A percentile compares a stretch with the other conserved stretches of the same genome.
Evolutionary conservation across 139 green algal species (phyloP).

Genomic region (Ettlia oleoabundans): DNA sequence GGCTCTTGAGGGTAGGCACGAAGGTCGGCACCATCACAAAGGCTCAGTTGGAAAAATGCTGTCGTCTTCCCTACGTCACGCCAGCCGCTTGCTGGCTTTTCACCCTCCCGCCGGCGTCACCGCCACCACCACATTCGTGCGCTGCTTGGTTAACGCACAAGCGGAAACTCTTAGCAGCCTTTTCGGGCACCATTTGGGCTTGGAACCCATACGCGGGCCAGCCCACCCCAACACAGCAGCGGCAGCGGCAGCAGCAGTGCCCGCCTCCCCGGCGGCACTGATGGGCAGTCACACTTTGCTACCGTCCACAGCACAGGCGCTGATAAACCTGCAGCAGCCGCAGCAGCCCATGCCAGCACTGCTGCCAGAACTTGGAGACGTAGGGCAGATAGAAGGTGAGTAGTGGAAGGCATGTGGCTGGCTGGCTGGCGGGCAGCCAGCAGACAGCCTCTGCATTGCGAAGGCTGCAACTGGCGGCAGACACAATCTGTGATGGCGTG

Average conservation of each 20-base stretch:
- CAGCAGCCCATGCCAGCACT: not conserved
- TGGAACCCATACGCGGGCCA: not conserved
- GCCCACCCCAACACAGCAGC: not conserved
- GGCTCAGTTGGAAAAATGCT: too few relatives aligned
- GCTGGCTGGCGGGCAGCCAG: not conserved
- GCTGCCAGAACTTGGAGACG: not conserved
- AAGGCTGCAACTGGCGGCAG: too few relatives aligned
- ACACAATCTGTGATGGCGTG: not conserved
- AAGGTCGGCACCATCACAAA: too few relatives aligned
- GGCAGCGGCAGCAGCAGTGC: not conserved
- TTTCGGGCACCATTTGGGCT: not conserved
- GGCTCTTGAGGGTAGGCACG: too few relatives aligned
- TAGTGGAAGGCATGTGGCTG: not conserved
- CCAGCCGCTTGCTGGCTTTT: not conserved
- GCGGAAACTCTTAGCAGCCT: not conserved
- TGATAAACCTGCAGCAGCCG: slow-evolving; percentile 1
- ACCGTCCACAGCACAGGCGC: not conserved
- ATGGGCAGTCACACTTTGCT: not conserved
- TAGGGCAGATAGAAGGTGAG: not conserved
- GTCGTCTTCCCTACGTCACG: not conserved
- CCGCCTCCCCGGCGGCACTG: not conserved
- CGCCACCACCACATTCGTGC: not conserved
- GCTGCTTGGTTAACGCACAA: not conserved
- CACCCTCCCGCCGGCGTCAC: not conserved
- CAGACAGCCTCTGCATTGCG: too few relatives aligned